Conservation (phyloP, 208 protist genomes). For the Tritrichomonas foetus region DNA sequence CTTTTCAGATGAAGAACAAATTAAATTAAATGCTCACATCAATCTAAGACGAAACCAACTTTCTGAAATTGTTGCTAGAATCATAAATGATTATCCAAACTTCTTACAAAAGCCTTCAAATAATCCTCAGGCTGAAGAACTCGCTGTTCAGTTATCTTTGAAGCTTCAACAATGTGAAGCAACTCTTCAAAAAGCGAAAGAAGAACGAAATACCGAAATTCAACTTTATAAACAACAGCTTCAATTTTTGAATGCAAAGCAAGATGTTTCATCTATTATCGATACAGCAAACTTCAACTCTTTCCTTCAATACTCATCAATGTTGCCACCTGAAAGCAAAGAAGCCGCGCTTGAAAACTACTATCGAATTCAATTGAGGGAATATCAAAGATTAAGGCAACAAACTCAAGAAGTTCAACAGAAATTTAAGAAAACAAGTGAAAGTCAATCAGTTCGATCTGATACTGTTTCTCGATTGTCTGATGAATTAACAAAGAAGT, state of each 20-base stretch:
- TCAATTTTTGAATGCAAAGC: neutral
- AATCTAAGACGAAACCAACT: neutral
- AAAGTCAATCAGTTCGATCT: neutral
- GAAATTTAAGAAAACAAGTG: neutral
- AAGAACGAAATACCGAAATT: neutral
- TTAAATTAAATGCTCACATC: neutral
- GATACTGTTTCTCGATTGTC: neutral
- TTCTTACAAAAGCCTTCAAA: neutral
- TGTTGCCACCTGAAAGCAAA: neutral
- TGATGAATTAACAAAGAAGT: neutral
- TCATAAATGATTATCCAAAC: neutral
- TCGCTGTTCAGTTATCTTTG: neutral
- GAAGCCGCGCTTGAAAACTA: neutral
- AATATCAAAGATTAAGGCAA: neutral
- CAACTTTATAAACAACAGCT: neutral
- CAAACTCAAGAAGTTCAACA: neutral
- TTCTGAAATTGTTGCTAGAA: neutral
- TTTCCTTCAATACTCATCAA: neutral
- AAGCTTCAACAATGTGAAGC: neutral
- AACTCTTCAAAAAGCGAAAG: neutral
- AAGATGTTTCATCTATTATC: neutral
- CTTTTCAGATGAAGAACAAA: neutral
- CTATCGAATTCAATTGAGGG: neutral
- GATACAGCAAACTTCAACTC: neutral
- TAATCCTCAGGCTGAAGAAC: neutral